These are phyloP conservation scores for Exophiala calicioides DNA, from an alignment of 2,329 filamentous ascomycete genomes.

Conservation along the genomic window DNA sequence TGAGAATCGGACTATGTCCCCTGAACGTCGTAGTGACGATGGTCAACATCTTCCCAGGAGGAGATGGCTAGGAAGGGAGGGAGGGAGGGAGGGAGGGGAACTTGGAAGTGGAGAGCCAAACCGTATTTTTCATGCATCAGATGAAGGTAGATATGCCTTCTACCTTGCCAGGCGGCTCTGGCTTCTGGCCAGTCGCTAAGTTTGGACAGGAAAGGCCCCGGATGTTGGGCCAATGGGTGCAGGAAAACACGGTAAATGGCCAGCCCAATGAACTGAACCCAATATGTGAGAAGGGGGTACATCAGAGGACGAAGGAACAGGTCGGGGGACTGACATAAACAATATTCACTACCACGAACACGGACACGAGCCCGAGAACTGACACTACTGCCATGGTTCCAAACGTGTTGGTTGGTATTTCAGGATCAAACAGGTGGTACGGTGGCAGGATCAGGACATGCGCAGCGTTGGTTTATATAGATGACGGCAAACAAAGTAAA, in stretches of 20 bases:
- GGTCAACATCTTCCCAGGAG: no score
- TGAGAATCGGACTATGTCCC: slow-evolving; percentile 32
- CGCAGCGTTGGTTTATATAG: no score
- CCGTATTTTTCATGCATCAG: slow-evolving; percentile 37
- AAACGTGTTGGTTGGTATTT: no score
- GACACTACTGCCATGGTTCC: slow-evolving; percentile 13
- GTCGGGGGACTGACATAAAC: slow-evolving; percentile 20
- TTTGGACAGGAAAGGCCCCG: slow-evolving; percentile 64
- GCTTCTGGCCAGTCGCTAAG: slow-evolving; percentile 46
- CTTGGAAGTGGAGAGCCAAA: slow-evolving; percentile 11
- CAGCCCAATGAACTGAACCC: slow-evolving; percentile 14
- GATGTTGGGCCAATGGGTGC: slow-evolving; percentile 65
- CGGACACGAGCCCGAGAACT: slow-evolving; percentile 1
- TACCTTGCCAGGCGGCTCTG: slow-evolving; percentile 32
- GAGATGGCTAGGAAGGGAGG: neutral
- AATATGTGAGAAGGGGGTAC: neutral
- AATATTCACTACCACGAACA: slow-evolving; percentile 7
- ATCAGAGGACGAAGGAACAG: neutral
- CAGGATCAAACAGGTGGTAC: no score
- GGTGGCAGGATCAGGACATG: no score
- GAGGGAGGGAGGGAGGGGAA: neutral
- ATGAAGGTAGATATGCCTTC: slow-evolving; percentile 34
- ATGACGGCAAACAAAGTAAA: no score
- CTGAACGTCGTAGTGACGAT: no score
- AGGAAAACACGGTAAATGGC: slow-evolving; percentile 25